Evolutionary conservation across 768 basidiomycete genomes (phyloP), one percentile per base, ranked within the genome.

Genomic region (Lentinula aciculospora): DNA sequence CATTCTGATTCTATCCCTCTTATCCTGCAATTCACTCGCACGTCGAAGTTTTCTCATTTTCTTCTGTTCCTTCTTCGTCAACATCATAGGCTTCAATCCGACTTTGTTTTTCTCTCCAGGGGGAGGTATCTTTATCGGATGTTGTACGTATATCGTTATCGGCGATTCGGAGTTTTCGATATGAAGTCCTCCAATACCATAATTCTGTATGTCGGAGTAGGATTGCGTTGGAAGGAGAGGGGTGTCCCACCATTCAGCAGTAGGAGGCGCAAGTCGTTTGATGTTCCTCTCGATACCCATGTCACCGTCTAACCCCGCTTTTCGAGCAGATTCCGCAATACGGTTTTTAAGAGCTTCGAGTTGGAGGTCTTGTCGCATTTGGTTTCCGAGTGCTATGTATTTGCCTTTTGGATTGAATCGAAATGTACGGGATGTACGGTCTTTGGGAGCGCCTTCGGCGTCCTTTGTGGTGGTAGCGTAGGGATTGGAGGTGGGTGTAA

Each of bases 51-150:
- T 92, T 64, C 97, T 74, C 86, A 97, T 88, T 81, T 98, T 98
- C 86, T 98, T 98, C 79, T 89, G 88, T 65, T 97, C 94, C 86
- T 92, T 98, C 73, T 88, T 90, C 3, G 96, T 99, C 60, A 99
- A 71, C 82, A 92, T 97, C 63, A 98, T 72, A 2, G 93, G 89
- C 67, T 95, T 92, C 56, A 90, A 68, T n/a, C 77, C 79, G 4
- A 80, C 77, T 67, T 88, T 85, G 67, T 83, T 86, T 75, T 93
- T 93, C 61, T 96, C 94, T 19, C 83, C 84, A 10, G 92, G 92
- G 3, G 89, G 90, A 47, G 93, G 93, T 57, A 99, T 94, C 9
- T 92, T 92, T 60, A 99, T 98, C 12, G 97, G 97, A 68, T 98
- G 96, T 69, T 98, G 97, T 50, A 98, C 84, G 65, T 95, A 94